Evolutionary conservation across 1,139 yeast genomes (phyloP), one percentile per base, ranked within the genome.

Genomic region (Magnusiomyces magnusii): DNA sequence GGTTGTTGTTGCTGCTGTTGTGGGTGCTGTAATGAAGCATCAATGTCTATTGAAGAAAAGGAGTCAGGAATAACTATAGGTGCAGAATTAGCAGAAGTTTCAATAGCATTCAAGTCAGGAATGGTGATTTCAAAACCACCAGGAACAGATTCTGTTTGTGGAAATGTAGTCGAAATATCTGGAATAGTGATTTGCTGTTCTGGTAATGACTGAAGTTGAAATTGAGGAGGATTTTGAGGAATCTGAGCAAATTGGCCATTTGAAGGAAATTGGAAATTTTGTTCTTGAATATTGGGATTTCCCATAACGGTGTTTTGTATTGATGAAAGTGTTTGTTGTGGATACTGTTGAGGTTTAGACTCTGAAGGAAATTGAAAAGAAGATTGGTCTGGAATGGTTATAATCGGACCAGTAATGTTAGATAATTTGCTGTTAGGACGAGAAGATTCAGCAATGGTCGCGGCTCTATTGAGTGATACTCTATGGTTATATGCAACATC

Each of bases 381-480:
- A 5, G 51, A 42, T 7, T 27, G 13, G 7, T 21, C 24, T 17
- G 51, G 27, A 10, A 23, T 10, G 2, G 10, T 19, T 7, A 5
- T 41, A 15, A 23, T 41, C 5, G 51, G 51, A 47, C 39, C 3
- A 23, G 44, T 58, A 51, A 51, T 55, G 56, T 31, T 57, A 34
- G 39, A 47, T 36, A 7, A 21, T 27, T 21, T 41, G 27, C 27
- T 21, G 50, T 9, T 44, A 3, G 54, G 51, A n/a, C 55, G 53
- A 42, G 55, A 39, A 42, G 55, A 28, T 17, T 51, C 58, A 24
- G 55, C 41, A 24, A 62, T 61, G 1, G 71, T 69, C 5, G 71
- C 71, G 2, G 71, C 71, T 44, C 71, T 57, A 10, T 63, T 64
- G 2, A 69, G 71, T n/a, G 65, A 54, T 34, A 51, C 53, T 51